Evolutionary conservation across 768 basidiomycete genomes (phyloP).

Genomic region (Hygrophorus pudorinus): DNA sequence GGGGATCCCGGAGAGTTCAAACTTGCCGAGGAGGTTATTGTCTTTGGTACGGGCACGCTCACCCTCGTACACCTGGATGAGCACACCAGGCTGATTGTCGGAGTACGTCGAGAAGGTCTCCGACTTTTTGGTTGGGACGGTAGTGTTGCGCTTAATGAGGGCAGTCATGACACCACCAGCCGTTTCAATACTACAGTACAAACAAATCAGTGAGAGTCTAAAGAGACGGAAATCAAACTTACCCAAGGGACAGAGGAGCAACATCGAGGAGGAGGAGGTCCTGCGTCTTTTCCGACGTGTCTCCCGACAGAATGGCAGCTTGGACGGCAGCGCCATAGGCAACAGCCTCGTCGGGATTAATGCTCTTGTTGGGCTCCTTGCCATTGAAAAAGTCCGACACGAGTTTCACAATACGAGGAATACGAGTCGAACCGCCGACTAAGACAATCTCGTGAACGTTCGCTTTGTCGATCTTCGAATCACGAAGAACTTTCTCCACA

Average conservation of each 20-base stretch:
- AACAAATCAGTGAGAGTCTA: conserved; percentile 15
- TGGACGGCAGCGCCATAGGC: conserved; percentile 99
- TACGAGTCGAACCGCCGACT: conserved; percentile 99
- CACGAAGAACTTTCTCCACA: conserved; percentile 96
- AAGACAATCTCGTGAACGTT: conserved; percentile 96
- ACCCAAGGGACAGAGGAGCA: conserved; percentile 84
- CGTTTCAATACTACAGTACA: conserved; percentile 70
- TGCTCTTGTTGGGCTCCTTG: conserved; percentile 98
- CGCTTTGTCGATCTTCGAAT: conserved; percentile 96
- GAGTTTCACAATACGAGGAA: conserved; percentile 96
- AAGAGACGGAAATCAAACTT: conserved; percentile 22
- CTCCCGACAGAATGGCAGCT: conserved; percentile 96
- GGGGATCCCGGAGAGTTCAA: conserved; percentile 93
- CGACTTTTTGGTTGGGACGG: conserved; percentile 96
- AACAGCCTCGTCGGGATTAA: conserved; percentile 99
- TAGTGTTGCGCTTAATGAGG: conserved; percentile 98
- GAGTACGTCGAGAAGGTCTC: conserved; percentile 98
- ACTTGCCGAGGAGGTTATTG: conserved; percentile 97
- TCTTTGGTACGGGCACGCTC: conserved; percentile 98
- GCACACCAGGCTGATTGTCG: conserved; percentile 97
- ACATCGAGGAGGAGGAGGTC: conserved; percentile 98
- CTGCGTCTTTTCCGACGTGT: conserved; percentile 98
- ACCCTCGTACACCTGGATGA: conserved; percentile 97
- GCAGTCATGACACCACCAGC: conserved; percentile 99
- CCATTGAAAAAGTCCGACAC: conserved; percentile 99